These are phyloP conservation scores for Cytospora mali DNA, from an alignment of 2,329 filamentous ascomycete species.

Conservation along the genomic window DNA sequence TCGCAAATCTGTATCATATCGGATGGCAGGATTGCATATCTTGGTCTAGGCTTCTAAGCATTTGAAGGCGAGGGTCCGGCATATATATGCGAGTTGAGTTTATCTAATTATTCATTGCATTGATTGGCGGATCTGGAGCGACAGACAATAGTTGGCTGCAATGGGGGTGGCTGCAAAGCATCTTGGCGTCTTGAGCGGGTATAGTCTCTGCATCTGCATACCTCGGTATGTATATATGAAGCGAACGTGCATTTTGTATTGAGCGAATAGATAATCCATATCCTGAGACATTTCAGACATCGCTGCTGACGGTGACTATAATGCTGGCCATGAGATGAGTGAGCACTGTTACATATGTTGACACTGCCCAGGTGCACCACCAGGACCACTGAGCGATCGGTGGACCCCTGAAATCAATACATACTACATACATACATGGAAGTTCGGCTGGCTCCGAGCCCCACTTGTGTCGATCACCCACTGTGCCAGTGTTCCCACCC, in stretches of 20 bases:
- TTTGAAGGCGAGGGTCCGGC: not conserved
- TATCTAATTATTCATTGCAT: not conserved
- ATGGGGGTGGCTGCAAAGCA: not conserved
- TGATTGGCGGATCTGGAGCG: constrained; percentile 1
- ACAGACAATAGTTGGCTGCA: not conserved
- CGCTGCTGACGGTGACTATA: too few relatives aligned
- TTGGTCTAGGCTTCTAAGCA: not conserved
- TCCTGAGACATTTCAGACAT: too few relatives aligned
- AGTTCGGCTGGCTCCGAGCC: constrained; percentile 12
- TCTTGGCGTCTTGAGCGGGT: not conserved
- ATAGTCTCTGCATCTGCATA: not conserved
- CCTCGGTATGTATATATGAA: not conserved
- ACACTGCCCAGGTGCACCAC: not conserved
- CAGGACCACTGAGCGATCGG: not conserved
- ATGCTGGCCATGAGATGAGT: too few relatives aligned
- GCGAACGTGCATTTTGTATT: not conserved
- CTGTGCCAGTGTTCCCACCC: too few relatives aligned
- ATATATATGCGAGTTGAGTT: not conserved
- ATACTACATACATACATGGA: not conserved
- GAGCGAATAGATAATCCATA: not conserved
- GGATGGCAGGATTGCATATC: not conserved
- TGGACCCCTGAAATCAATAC: not conserved
- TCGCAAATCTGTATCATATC: not conserved
- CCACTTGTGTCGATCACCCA: not conserved
- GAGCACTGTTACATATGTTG: too few relatives aligned